Conservation (phyloP, 169 alveolate genomes). For the Perkinsus olseni region DNA sequence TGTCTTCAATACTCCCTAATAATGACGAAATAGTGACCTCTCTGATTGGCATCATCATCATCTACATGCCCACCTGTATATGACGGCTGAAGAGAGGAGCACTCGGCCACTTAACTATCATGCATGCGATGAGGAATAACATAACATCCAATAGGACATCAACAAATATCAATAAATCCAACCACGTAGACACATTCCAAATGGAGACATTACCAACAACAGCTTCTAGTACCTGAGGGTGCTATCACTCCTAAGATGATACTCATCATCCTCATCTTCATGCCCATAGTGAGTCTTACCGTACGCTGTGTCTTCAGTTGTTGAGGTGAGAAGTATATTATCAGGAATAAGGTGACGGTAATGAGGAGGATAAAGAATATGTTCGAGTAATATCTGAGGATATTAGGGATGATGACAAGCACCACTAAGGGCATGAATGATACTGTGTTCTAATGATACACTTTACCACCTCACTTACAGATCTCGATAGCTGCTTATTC, state of each 20-base stretch:
- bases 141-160: not conserved
- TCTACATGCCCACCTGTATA: not conserved
- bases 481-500: not conserved
- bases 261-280: no score
- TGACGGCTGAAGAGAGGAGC: not conserved
- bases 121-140: not conserved
- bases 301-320: not conserved
- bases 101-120: not conserved
- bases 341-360: not conserved
- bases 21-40: not conserved
- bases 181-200: not conserved
- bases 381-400: not conserved
- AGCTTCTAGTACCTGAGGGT: not conserved
- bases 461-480: no score
- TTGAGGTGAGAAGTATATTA: not conserved
- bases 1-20: not conserved
- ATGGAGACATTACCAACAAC: not conserved
- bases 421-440: not conserved
- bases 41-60: not conserved
- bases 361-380: not conserved
- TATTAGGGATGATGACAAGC: no score
- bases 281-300: no score
- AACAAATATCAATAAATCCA: not conserved
- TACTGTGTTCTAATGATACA: no score
- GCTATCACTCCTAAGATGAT: not conserved